Conservation (phyloP, 805 yeast species). For the Groenewaldozyma salmanticensis region DNA sequence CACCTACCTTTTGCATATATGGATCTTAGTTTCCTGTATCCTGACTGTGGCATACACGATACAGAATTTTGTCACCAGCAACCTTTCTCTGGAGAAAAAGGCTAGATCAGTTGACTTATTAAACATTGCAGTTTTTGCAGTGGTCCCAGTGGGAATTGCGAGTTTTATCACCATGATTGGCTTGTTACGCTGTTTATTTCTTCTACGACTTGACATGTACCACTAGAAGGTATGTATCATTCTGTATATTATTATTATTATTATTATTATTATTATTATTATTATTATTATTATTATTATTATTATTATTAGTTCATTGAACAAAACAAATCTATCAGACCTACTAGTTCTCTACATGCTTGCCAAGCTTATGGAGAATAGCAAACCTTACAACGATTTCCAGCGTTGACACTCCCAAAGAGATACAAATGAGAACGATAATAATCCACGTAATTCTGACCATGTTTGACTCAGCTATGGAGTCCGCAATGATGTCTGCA, state of each 20-base stretch:
- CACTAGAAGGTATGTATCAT: not conserved
- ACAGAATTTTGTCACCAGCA: slow-evolving; percentile 81
- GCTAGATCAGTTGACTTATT: slow-evolving; percentile 75
- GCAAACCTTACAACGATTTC: slow-evolving; percentile 57
- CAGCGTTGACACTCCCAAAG: slow-evolving; percentile 59
- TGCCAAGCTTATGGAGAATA: slow-evolving; percentile 5
- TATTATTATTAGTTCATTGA: slow-evolving; percentile 1
- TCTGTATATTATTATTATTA: not conserved
- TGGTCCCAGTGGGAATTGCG: slow-evolving; percentile 95
- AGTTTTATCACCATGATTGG: slow-evolving; percentile 89
- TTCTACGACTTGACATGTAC: slow-evolving; percentile 57
- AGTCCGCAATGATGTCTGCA: slow-evolving; percentile 85
- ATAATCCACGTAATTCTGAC: slow-evolving; percentile 86
- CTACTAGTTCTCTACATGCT: too few relatives aligned
- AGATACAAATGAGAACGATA: slow-evolving; percentile 68
- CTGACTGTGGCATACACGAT: slow-evolving; percentile 70
- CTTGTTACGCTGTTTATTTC: slow-evolving; percentile 61
- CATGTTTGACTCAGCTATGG: slow-evolving; percentile 88
- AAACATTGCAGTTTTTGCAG: slow-evolving; percentile 89
- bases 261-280: not conserved
- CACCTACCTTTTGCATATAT: slow-evolving; percentile 70
- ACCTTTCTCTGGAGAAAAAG: slow-evolving; percentile 31
- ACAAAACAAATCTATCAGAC: too few relatives aligned
- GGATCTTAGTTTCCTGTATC: slow-evolving; percentile 85
- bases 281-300: not conserved